Conservation (phyloP, 257 asterid genomes). For the Handroanthus guayacan region DNA sequence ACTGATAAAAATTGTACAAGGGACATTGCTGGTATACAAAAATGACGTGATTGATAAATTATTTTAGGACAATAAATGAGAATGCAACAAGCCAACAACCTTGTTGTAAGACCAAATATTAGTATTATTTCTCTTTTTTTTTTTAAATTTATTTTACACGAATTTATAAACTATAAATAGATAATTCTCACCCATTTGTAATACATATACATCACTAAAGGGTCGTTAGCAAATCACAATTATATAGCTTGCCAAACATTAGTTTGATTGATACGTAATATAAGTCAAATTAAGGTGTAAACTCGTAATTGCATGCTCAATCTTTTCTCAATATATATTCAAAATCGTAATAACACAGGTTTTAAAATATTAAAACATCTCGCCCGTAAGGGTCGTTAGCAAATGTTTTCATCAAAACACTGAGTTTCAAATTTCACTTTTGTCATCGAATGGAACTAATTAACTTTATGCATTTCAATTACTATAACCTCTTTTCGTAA, state of each 20-base stretch:
- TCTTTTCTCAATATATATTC: no score
- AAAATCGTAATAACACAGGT: no score
- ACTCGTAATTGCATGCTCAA: no score
- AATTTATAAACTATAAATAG: background rate
- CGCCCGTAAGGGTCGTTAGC: no score
- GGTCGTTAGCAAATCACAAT: background rate
- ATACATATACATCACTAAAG: background rate
- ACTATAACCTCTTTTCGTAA: no score
- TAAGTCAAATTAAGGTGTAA: no score
- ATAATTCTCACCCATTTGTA: background rate
- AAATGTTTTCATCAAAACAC: no score
- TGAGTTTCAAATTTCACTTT: no score
- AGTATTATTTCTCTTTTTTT: background rate
- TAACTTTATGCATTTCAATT: no score
- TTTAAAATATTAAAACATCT: no score
- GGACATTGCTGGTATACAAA: background rate
- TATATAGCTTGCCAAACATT: background rate
- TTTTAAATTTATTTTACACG: background rate
- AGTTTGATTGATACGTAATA: no score
- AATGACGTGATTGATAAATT: background rate
- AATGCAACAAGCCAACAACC: constrained; percentile 15
- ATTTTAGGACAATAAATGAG: constrained; percentile 14
- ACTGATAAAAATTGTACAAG: background rate
- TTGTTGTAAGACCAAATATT: background rate
- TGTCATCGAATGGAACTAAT: no score